phyloP scores from a whole-genome alignment of 2,329 filamentous ascomycete genomes.

The Neofusicoccum ribis region DNA sequence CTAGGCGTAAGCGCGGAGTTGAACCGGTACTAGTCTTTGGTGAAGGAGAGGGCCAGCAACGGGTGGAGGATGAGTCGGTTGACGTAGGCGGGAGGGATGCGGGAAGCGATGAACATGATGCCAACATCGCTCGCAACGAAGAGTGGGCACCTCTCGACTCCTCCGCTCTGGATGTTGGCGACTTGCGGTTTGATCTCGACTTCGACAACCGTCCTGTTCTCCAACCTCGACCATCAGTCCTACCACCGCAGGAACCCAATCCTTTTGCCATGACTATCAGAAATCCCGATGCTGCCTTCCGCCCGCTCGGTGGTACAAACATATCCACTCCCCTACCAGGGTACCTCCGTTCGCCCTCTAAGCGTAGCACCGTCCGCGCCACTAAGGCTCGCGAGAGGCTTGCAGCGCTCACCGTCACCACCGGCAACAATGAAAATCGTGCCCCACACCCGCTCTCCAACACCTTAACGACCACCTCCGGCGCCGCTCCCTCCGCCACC shows the following conservation, averaged over 20 bases:
- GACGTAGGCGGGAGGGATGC: slow-evolving; percentile 17
- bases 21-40: slow-evolving; percentile 21
- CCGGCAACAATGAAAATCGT: neutral
- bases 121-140: slow-evolving; percentile 34
- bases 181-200: slow-evolving; percentile 23
- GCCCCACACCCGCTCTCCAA: neutral
- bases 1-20: slow-evolving; percentile 25
- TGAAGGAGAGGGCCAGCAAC: slow-evolving; percentile 9
- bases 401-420: slow-evolving; percentile 11
- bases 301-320: neutral
- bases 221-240: neutral
- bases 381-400: slow-evolving; percentile 17
- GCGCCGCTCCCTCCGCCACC: slow-evolving; percentile 26
- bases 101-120: slow-evolving; percentile 22
- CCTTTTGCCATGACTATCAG: slow-evolving; percentile 29
- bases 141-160: slow-evolving; percentile 42
- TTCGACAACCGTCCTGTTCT: slow-evolving; percentile 1
- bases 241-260: slow-evolving; percentile 23
- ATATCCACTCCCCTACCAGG: slow-evolving; percentile 30
- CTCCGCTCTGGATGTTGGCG: slow-evolving; percentile 29
- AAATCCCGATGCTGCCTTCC: slow-evolving; percentile 28
- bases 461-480: neutral
- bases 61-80: neutral
- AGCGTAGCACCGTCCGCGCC: slow-evolving; percentile 37
- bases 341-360: slow-evolving; percentile 51